Evolutionary conservation across 108 stramenopile genomes (phyloP).

Genomic region (Discostella pseudostelligera): DNA sequence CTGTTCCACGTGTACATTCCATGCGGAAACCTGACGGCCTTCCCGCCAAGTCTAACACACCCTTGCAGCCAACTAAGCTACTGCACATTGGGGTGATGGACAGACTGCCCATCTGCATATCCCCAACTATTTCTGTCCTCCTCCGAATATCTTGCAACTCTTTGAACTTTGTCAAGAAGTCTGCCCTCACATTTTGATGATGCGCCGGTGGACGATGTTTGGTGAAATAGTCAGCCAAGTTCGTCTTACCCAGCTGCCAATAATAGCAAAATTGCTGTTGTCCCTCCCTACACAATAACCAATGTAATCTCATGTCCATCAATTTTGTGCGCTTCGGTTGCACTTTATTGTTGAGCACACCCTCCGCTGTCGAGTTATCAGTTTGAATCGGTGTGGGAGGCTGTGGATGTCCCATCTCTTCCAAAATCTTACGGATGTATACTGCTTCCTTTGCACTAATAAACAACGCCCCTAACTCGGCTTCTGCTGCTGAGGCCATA

Average conservation of each 20-base stretch:
- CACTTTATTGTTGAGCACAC: conserved; percentile 17
- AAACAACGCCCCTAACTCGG: conserved; percentile 41
- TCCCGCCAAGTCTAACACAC: not conserved
- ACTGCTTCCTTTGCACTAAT: conserved; percentile 32
- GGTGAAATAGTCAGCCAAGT: not conserved
- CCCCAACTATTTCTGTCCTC: not conserved
- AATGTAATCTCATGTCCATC: conserved; percentile 19
- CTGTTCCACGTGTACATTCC: no score
- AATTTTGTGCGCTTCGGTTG: not conserved
- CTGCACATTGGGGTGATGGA: no score
- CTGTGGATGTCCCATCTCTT: conserved; percentile 8
- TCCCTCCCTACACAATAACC: not conserved
- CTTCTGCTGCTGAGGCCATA: conserved; percentile 36
- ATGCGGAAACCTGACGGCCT: no score
- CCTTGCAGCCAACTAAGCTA: not conserved
- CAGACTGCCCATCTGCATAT: no score
- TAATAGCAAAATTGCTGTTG: not conserved
- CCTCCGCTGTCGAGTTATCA: conserved; percentile 43
- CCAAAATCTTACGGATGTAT: conserved; percentile 11
- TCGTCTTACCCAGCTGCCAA: not conserved
- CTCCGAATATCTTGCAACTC: not conserved
- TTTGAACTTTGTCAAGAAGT: not conserved
- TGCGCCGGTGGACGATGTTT: not conserved
- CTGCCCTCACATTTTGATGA: not conserved
- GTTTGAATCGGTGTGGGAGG: conserved; percentile 5